Evolutionary conservation across 2,329 filamentous ascomycete species (phyloP).

Genomic region (Penicillium hesseltinei): DNA sequence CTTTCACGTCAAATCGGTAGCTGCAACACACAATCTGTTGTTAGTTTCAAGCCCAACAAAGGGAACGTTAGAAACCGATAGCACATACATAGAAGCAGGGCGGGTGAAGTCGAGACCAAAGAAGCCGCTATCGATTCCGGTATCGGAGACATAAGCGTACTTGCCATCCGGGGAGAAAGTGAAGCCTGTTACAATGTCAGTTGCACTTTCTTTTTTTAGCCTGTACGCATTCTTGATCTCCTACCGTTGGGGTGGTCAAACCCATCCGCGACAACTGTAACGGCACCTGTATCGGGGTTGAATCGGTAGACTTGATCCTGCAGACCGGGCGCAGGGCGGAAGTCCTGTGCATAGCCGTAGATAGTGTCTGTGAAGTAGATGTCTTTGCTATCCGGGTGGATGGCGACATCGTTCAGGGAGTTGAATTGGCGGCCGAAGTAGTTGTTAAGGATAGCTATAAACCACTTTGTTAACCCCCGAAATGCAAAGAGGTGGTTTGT

Average conservation of each 20-base stretch:
- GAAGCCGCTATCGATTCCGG: slow-evolving; percentile 18
- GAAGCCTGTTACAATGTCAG: slow-evolving; percentile 7
- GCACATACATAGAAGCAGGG: slow-evolving; percentile 17
- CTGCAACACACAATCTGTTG: not conserved
- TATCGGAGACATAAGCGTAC: slow-evolving; percentile 19
- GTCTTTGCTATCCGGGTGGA: slow-evolving; percentile 20
- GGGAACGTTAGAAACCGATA: not conserved
- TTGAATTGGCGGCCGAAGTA: slow-evolving; percentile 24
- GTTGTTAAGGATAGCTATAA: slow-evolving; percentile 21
- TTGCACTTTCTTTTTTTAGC: not conserved
- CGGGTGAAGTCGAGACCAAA: slow-evolving; percentile 16
- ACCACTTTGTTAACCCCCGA: not conserved
- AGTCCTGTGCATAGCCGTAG: slow-evolving; percentile 21
- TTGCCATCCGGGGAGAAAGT: slow-evolving; percentile 22
- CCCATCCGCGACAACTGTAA: slow-evolving; percentile 15
- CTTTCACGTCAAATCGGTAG: slow-evolving; percentile 15
- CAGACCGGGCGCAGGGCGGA: slow-evolving; percentile 19
- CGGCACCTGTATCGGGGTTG: slow-evolving; percentile 15
- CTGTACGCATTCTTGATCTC: not conserved
- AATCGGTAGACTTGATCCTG: slow-evolving; percentile 20
- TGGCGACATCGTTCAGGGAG: slow-evolving; percentile 19
- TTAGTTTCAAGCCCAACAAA: not conserved
- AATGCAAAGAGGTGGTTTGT: not conserved
- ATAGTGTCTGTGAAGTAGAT: slow-evolving; percentile 23
- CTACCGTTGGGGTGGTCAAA: slow-evolving; percentile 16